Percentiles rank a stretch among this genome's conserved stretches.
Conservation (phyloP, 805 yeast species). For the Myxozyma udenii region DNA sequence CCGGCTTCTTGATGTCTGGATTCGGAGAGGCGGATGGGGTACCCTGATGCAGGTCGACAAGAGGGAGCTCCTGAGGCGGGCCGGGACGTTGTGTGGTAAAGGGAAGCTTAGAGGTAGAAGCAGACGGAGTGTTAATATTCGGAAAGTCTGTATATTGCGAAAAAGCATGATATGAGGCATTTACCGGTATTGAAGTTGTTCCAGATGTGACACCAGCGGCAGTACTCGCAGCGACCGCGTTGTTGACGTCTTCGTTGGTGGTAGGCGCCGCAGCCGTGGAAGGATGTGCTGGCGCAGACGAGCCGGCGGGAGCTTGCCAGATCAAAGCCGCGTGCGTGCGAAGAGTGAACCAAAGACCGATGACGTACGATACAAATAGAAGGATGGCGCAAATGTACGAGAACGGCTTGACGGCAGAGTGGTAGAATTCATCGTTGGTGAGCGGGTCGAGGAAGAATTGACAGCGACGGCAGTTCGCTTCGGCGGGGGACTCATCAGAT, state of each 20-base stretch:
- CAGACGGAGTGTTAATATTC: not conserved
- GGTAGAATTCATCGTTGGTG: conserved; percentile 62
- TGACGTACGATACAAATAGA: conserved; percentile 75
- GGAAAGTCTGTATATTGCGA: not conserved
- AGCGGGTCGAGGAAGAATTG: conserved; percentile 76
- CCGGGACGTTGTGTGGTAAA: conserved; percentile 7
- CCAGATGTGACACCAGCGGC: no score
- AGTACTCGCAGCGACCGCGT: not conserved
- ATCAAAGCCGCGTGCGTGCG: conserved; percentile 95
- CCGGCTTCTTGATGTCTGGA: not conserved
- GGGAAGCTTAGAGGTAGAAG: conserved; percentile 19
- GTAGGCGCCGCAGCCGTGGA: conserved; percentile 13
- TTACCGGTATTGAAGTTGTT: conserved; percentile 20
- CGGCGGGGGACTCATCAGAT: conserved; percentile 23
- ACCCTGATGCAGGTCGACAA: conserved; percentile 9
- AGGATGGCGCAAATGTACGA: conserved; percentile 74
- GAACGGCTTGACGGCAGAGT: conserved; percentile 72
- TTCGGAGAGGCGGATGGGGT: not conserved
- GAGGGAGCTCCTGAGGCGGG: conserved; percentile 17
- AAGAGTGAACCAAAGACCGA: conserved; percentile 89
- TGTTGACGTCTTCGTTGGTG: not conserved
- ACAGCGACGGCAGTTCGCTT: conserved; percentile 58
- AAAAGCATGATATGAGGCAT: conserved; percentile 13
- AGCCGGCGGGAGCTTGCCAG: conserved; percentile 49
- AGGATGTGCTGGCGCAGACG: conserved; percentile 7